Evolutionary conservation across 2,329 filamentous ascomycete genomes (phyloP).

Genomic region (Monosporascus sp.): DNA sequence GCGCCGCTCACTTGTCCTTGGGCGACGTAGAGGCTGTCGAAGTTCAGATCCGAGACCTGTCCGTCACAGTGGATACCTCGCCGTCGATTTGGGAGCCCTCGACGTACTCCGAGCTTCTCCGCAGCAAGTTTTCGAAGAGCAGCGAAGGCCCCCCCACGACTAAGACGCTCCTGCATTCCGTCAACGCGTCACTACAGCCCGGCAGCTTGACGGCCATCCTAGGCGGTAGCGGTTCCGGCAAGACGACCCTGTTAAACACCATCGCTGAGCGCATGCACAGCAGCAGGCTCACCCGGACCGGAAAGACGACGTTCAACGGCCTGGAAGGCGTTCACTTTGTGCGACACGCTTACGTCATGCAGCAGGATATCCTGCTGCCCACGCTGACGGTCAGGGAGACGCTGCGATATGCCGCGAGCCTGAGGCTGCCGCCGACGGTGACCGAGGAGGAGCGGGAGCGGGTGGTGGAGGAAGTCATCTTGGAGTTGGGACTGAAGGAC

Average conservation of each 20-base stretch:
- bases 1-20: conserved; percentile 16
- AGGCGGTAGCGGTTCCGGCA: conserved; percentile 68
- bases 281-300: conserved; percentile 44
- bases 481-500: conserved; percentile 70
- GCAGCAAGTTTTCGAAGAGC: conserved; percentile 27
- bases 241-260: conserved; percentile 66
- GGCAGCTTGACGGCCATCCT: conserved; percentile 72
- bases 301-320: conserved; percentile 58
- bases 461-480: conserved; percentile 71
- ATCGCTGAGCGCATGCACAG: conserved; percentile 65
- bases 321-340: conserved; percentile 46
- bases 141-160: conserved; percentile 22
- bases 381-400: conserved; percentile 74
- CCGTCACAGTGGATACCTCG: conserved; percentile 53
- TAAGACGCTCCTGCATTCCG: conserved; percentile 55
- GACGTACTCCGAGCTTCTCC: conserved; percentile 39
- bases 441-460: conserved; percentile 51
- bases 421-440: conserved; percentile 61
- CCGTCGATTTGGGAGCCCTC: conserved; percentile 46
- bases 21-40: conserved; percentile 41
- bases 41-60: conserved; percentile 40
- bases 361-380: conserved; percentile 69
- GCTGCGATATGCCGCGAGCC: conserved; percentile 64
- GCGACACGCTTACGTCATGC: conserved; percentile 66
- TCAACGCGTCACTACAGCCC: conserved; percentile 58